Evolutionary conservation across 306 rosid genomes (phyloP).

Genomic region (Pachyrhizus erosus): DNA sequence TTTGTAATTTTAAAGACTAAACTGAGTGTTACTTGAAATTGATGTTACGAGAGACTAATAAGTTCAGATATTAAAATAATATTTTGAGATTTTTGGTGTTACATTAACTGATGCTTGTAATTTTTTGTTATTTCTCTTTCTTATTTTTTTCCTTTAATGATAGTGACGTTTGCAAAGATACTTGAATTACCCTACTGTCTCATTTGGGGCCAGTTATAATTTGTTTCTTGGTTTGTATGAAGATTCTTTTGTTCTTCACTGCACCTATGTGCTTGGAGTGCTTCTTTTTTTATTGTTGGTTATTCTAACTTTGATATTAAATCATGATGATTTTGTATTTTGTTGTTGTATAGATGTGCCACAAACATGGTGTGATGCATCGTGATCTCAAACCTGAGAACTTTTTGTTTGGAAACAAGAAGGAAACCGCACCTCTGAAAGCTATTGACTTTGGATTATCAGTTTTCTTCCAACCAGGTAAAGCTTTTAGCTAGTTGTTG

Average conservation of each 20-base stretch:
- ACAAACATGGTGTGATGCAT: constrained; percentile 91
- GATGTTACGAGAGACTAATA: neutral
- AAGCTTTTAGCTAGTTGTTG: constrained; percentile 25
- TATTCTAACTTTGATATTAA: constrained; percentile 20
- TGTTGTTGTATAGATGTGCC: constrained; percentile 72
- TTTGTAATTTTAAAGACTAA: neutral
- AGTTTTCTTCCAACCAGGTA: constrained; percentile 87
- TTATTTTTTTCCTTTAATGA: neutral
- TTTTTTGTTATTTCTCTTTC: neutral
- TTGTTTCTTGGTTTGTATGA: neutral
- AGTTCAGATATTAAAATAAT: neutral
- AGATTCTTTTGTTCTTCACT: neutral
- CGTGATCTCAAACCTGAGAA: constrained; percentile 96
- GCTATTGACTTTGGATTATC: constrained; percentile 95
- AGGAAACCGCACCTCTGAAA: constrained; percentile 80
- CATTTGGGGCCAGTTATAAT: neutral
- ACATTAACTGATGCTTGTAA: neutral
- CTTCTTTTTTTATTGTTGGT: neutral
- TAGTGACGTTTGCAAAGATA: neutral
- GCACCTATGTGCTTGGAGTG: neutral
- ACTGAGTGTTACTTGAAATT: neutral
- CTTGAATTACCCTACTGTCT: neutral
- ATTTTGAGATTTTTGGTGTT: neutral
- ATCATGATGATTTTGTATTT: constrained; percentile 22
- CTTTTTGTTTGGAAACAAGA: constrained; percentile 83